These are phyloP conservation scores for Neurospora tetrasperma DNA, from an alignment of 495 filamentous ascomycete genomes.

Conservation along the genomic window DNA sequence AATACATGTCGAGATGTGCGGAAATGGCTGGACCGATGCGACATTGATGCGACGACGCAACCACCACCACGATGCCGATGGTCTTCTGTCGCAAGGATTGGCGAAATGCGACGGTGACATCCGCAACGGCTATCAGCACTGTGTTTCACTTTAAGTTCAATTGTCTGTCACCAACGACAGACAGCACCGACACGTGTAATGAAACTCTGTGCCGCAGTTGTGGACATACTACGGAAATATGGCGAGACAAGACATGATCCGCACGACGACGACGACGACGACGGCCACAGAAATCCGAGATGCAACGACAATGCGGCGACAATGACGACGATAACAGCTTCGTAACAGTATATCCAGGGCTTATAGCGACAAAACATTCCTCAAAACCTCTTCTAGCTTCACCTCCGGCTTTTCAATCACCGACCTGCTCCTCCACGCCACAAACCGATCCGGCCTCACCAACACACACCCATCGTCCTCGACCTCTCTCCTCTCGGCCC, in stretches of 20 bases:
- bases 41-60: not conserved
- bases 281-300: not conserved
- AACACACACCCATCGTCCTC: conserved; percentile 33
- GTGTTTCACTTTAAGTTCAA: not conserved
- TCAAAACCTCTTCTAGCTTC: conserved; percentile 20
- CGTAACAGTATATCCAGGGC: not conserved
- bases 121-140: not conserved
- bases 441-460: conserved; percentile 34
- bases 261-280: not conserved
- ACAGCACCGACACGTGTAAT: not conserved
- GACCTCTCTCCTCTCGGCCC: conserved; percentile 25
- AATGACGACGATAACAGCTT: not conserved
- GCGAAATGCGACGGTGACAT: not conserved
- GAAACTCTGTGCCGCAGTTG: not conserved
- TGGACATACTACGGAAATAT: not conserved
- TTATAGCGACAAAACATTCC: conserved; percentile 7
- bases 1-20: not conserved
- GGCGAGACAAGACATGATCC: not conserved
- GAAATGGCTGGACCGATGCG: not conserved
- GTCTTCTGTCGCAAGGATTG: not conserved
- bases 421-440: conserved; percentile 29
- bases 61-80: not conserved
- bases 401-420: conserved; percentile 12
- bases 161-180: not conserved
- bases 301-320: not conserved